A percentile compares a stretch with the other conserved stretches of the same genome.
These are phyloP conservation scores for Annulohypoxylon bovei DNA, from an alignment of 495 filamentous ascomycete genomes.

Conservation along the genomic window DNA sequence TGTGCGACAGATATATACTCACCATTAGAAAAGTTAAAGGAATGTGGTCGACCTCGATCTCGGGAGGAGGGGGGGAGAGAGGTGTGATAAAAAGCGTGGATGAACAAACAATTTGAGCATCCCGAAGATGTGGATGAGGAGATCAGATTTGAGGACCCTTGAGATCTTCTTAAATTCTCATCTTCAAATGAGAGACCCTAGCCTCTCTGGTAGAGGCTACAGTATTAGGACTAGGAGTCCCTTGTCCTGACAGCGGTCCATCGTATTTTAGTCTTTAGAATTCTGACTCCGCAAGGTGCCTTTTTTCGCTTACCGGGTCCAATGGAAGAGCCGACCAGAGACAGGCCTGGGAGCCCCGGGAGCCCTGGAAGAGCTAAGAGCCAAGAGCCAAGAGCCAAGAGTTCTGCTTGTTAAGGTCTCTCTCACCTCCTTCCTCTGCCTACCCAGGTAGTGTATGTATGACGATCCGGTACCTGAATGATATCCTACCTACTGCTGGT, in stretches of 20 bases:
- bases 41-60: background rate
- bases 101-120: conserved; percentile 2
- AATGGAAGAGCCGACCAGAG: conserved; percentile 29
- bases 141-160: conserved; percentile 31
- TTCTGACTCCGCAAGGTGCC: conserved; percentile 36
- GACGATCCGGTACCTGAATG: background rate
- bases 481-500: background rate
- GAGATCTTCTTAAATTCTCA: conserved; percentile 18
- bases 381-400: too few relatives aligned
- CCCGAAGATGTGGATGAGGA: conserved; percentile 21
- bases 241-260: conserved; percentile 37
- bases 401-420: conserved; percentile 5
- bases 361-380: too few relatives aligned
- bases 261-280: conserved; percentile 45
- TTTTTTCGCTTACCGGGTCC: conserved; percentile 37
- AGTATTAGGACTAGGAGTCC: conserved; percentile 17
- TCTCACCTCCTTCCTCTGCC: background rate
- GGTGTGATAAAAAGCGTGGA: background rate
- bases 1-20: conserved; percentile 17
- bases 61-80: too few relatives aligned
- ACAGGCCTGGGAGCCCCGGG: background rate
- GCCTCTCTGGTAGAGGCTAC: background rate
- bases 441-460: too few relatives aligned
- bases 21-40: background rate
- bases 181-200: conserved; percentile 8